A percentile compares a stretch with the other conserved stretches of the same genome.
phyloP scores from a whole-genome alignment of 768 basidiomycete species.

The Macrocybe gigantea region DNA sequence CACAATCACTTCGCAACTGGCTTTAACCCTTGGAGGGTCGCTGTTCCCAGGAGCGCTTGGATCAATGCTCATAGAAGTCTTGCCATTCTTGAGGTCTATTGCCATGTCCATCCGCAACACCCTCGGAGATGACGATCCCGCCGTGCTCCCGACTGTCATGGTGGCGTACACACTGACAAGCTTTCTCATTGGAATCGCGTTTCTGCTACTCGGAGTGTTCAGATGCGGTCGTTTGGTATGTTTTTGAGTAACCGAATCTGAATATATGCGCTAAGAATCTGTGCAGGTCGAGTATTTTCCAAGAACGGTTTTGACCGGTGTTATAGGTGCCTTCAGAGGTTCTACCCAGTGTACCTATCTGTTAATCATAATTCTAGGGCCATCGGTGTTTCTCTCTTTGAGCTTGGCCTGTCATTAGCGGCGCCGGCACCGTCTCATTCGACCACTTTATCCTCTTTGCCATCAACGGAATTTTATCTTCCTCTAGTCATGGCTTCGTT shows the following conservation, averaged over 20 bases:
- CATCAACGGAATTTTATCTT: slow-evolving; percentile 11
- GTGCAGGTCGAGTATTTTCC: slow-evolving; percentile 19
- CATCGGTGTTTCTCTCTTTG: slow-evolving; percentile 15
- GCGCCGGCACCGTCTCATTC: neutral
- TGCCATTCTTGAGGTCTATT: slow-evolving; percentile 16
- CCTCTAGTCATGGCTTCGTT: slow-evolving; percentile 15
- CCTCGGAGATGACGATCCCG: slow-evolving; percentile 15
- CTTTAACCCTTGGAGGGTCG: slow-evolving; percentile 17
- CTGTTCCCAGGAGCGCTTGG: slow-evolving; percentile 16
- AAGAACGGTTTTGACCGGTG: slow-evolving; percentile 18
- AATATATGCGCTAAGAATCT: neutral
- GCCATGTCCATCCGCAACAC: slow-evolving; percentile 14
- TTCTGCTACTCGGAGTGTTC: slow-evolving; percentile 14
- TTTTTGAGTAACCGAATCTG: neutral
- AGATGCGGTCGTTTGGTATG: slow-evolving; percentile 14
- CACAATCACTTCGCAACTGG: slow-evolving; percentile 12
- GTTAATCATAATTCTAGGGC: slow-evolving; percentile 4
- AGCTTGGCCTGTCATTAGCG: slow-evolving; percentile 10
- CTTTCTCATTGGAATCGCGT: slow-evolving; percentile 14
- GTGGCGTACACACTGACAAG: slow-evolving; percentile 17
- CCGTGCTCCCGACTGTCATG: slow-evolving; percentile 18
- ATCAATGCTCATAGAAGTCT: slow-evolving; percentile 17
- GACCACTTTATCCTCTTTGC: slow-evolving; percentile 11
- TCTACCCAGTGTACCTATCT: no score
- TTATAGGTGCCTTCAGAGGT: neutral